Evolutionary conservation across 306 rosid genomes (phyloP), one percentile per base, ranked within the genome.

Genomic region (Elaeagnus macrophylla): DNA sequence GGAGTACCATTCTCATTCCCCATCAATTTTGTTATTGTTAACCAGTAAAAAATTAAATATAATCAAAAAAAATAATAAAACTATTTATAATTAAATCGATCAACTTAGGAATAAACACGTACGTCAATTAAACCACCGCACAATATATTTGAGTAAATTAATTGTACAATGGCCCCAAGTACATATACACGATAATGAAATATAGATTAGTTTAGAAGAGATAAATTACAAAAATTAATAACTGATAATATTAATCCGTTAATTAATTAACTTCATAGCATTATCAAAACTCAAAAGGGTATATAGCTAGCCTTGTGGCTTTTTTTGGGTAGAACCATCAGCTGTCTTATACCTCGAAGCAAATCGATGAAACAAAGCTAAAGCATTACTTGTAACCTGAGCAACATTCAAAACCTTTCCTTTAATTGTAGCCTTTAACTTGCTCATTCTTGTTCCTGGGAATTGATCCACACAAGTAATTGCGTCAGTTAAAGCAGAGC

Each of bases 351-450:
- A 81, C 61, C 45, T 58, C 6, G 61, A 10, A 32, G 85, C 83
- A 61, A 73, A 84, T 7, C 61, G 72, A 20, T 72, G 84, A 67
- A 84, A 79, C 77, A 85, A 67, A 37, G 76, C 65, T 5, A 84
- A 51, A 7, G 94, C 86, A 48, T 76, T 81, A 44, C 84, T 77
- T 10, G 86, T 70, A 12, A 68, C 72, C 53, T 85, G 53, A 0
- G 79, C 94, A 32, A 85, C 89, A 72, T 85, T 81, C 57, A 20
- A 37, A 0, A 80, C 77, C 72, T 70, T 81, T 38, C 64, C 84
- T 51, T 70, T 85, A 3, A 85, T 75, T 0, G 78, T 10, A 19
- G 86, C 86, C 56, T 51, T 66, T 40, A 73, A 48, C 59, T 76
- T 85, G 50, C 86, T 75, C 82, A 76, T 76, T 14, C 75, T 56